Base-by-base conservation (phyloP, 768 basidiomycete species). In the Cystoderma amianthinum region DNA sequence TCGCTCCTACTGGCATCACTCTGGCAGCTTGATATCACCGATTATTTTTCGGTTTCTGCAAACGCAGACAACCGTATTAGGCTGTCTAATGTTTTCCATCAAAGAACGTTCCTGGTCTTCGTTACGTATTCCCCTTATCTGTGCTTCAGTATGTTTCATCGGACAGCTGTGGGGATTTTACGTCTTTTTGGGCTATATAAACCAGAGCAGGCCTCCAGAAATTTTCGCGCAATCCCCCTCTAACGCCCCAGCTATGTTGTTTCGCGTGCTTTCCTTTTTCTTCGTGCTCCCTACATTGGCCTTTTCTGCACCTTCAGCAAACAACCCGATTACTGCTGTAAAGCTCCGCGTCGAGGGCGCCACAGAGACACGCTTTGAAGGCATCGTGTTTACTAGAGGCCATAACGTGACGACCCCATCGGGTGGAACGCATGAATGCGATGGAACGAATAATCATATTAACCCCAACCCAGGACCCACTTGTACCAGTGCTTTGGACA, bases 401-500 rank as follows among this genome's bases (percentile, higher is more conserved):
- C 69, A 67, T 43, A 49, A 63, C 33, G 58, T 73, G 10, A 63
- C 64, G 4, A 66, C 67, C 0, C 36, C 48, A 5, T 60, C 59
- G 2, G 69, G 67, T 3, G 67, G 62, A 3, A 64, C 51, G 7
- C 65, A 64, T 40, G 65, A 60, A 28, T 72, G 72, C 52, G 65
- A 72, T 50, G 71, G 72, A 10, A 68, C 67, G 10, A 72, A 72
- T 44, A 48, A 60, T 37, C 35, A 53, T 7, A 49, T 44, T 0
- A 62, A 71, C 34, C 52, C 50, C 5, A 38, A 41, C 15, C 64
- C 67, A 3, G 68, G 67, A 2, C 62, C 70, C 5, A 71, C 69
- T 0, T 60, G 60, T 38, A 71, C 64, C 5, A 64, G 60, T 34
- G 72, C 72, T 7, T 57, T 75, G 12, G 69, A 64, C 33, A 65